Evolutionary conservation across 2,329 filamentous ascomycete genomes (phyloP).

Genomic region (Talaromyces sp.): DNA sequence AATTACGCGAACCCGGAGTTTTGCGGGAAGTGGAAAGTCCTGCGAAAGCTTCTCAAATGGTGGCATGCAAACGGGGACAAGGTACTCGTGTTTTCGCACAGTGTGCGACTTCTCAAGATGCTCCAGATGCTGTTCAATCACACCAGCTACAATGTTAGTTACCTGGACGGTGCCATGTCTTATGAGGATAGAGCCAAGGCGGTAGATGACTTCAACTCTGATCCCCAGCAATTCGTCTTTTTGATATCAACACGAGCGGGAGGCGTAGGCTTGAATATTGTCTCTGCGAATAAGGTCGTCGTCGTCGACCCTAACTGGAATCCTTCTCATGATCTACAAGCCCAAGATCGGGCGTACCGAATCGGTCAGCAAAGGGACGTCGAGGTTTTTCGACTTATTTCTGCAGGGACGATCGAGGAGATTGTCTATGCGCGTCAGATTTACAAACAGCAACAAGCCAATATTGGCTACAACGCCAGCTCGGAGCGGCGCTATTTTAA

Average conservation of each 20-base stretch:
- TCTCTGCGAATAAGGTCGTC: conserved; percentile 95
- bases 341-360: conserved; percentile 91
- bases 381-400: conserved; percentile 89
- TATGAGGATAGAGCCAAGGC: conserved; percentile 76
- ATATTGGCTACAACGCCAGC: conserved; percentile 92
- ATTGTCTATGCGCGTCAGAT: conserved; percentile 96
- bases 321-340: conserved; percentile 87
- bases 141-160: conserved; percentile 86
- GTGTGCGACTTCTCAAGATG: conserved; percentile 77
- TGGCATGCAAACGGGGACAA: conserved; percentile 91
- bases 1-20: conserved; percentile 82
- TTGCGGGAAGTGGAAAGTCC: conserved; percentile 93
- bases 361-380: conserved; percentile 92
- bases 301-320: conserved; percentile 99
- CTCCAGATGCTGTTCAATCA: conserved; percentile 79
- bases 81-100: conserved; percentile 91
- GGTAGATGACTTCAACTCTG: conserved; percentile 88
- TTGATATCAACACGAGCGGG: conserved; percentile 91
- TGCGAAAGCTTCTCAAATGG: conserved; percentile 79
- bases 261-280: conserved; percentile 92
- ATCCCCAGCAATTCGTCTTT: conserved; percentile 85
- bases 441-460: conserved; percentile 98
- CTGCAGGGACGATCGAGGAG: conserved; percentile 89
- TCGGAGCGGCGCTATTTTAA: conserved; percentile 92
- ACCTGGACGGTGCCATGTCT: conserved; percentile 76